Conservation (phyloP, 1,284 basidiomycete genomes). For the Apiotrichum brassicae region DNA sequence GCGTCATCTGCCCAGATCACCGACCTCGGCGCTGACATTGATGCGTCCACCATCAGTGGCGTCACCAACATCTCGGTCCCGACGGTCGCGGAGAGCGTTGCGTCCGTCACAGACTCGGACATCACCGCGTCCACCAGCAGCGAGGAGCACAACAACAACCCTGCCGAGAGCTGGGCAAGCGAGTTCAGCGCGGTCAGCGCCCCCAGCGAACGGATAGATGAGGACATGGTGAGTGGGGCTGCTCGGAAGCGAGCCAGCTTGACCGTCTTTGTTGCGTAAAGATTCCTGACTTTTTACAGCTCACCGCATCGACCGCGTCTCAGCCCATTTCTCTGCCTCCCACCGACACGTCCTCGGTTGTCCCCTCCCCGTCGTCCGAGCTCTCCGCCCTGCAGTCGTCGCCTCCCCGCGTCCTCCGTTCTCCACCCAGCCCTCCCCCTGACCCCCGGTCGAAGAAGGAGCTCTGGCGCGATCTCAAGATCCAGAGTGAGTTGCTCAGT, state of each 20-base stretch:
- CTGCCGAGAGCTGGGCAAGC: conserved; percentile 32
- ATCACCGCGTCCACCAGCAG: conserved; percentile 1
- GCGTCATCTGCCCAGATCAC: background rate
- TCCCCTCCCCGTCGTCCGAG: conserved; percentile 32
- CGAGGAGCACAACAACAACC: background rate
- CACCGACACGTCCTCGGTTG: conserved; percentile 34
- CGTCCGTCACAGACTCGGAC: conserved; percentile 8
- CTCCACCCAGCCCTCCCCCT: conserved; percentile 1
- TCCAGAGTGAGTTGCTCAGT: conserved; percentile 32
- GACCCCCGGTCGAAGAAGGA: conserved; percentile 36
- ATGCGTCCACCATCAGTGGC: background rate
- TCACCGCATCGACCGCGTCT: conserved; percentile 32
- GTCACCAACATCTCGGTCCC: background rate
- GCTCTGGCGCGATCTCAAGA: conserved; percentile 45
- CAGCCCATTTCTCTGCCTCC: conserved; percentile 42
- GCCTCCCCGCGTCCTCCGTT: conserved; percentile 13
- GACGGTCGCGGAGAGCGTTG: conserved; percentile 9
- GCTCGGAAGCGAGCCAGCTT: too few species aligned
- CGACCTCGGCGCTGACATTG: background rate
- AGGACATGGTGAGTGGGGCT: conserved; percentile 11
- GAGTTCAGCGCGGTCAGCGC: conserved; percentile 18
- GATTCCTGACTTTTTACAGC: conserved; percentile 13
- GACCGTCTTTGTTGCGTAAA: too few species aligned
- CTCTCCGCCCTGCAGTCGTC: conserved; percentile 19
- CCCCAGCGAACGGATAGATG: conserved; percentile 4